Evolutionary conservation across 345 rosid species (phyloP).

Genomic region (Acer negundo): DNA sequence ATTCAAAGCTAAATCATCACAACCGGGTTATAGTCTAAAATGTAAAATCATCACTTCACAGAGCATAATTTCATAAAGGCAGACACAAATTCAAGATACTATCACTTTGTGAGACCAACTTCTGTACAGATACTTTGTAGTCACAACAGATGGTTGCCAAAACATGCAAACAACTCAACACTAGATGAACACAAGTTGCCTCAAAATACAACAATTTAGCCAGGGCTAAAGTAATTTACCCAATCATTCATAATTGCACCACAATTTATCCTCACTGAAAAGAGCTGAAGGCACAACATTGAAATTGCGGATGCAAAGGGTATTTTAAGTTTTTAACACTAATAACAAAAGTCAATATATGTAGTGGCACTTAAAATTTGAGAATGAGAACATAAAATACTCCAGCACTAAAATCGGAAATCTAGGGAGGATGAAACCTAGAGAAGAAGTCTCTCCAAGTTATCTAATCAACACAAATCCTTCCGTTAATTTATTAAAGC

Average conservation of each 20-base stretch:
- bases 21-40: not conserved
- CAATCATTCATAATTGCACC: not conserved
- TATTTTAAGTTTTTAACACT: not conserved
- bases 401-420: not conserved
- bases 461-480: not conserved
- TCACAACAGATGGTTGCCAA: not conserved
- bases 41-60: not conserved
- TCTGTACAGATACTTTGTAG: not conserved
- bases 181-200: not conserved
- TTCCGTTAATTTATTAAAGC: not conserved
- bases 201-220: not conserved
- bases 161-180: not conserved
- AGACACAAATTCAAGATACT: not conserved
- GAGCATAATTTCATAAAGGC: not conserved
- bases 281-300: not conserved
- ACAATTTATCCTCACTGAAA: not conserved
- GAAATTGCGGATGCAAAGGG: not conserved
- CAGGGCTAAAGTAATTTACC: not conserved
- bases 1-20: conserved; percentile 12
- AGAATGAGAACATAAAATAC: not conserved
- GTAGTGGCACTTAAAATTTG: not conserved
- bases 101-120: not conserved
- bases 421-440: not conserved
- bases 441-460: not conserved
- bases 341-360: not conserved